Conservation (phyloP, 345 rosid genomes). For the Anastatica hierochuntica region DNA sequence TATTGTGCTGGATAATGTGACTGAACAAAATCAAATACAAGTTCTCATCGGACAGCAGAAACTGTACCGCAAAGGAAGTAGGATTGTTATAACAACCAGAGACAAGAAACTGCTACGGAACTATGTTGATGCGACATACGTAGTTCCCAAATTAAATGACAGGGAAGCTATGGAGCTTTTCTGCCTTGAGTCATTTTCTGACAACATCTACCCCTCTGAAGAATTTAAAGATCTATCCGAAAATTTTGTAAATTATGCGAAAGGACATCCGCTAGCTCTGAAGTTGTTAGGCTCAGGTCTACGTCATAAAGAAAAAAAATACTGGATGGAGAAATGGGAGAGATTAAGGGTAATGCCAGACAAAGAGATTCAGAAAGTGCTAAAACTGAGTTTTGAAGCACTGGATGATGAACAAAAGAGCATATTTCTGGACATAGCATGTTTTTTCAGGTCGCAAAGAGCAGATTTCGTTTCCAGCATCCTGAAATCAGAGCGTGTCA, state of each 20-base stretch:
- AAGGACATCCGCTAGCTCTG: conserved; percentile 32
- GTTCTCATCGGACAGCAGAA: not conserved
- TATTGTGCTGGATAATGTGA: conserved; percentile 19
- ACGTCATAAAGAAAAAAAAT: not conserved
- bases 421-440: conserved; percentile 35
- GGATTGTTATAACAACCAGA: conserved; percentile 23
- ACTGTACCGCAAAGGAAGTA: conserved; percentile 4
- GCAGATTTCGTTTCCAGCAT: conserved; percentile 1
- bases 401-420: conserved; percentile 14
- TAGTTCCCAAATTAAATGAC: conserved; percentile 10
- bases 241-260: conserved; percentile 2
- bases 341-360: conserved; percentile 7
- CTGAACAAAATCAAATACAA: not conserved
- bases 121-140: not conserved
- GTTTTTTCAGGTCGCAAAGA: conserved; percentile 19
- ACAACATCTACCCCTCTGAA: not conserved
- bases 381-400: conserved; percentile 23
- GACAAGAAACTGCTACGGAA: conserved; percentile 21
- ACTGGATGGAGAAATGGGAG: conserved; percentile 22
- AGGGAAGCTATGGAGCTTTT: conserved; percentile 23
- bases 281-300: conserved; percentile 25
- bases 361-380: conserved; percentile 8
- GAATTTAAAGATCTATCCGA: conserved; percentile 13
- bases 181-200: conserved; percentile 3
- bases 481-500: not conserved